These are phyloP conservation scores for Talaromyces pinophilus DNA, from an alignment of 2,329 filamentous ascomycete genomes.

Conservation along the genomic window DNA sequence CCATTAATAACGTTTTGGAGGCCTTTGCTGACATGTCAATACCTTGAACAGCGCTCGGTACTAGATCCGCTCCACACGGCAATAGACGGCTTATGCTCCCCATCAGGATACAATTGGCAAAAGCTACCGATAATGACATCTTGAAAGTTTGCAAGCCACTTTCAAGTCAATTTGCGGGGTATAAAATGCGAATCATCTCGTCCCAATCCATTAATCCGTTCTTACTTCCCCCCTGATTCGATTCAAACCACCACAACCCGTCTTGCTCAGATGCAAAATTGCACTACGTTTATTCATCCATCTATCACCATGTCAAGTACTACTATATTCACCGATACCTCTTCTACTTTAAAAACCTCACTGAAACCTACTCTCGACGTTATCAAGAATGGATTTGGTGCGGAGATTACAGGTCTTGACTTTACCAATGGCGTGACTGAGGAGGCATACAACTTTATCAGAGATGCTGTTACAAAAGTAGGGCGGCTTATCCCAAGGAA, in stretches of 20 bases:
- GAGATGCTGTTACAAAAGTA: neutral
- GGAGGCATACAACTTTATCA: neutral
- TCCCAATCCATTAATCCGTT: neutral
- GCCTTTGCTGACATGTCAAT: neutral
- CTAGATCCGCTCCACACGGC: neutral
- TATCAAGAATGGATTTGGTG: neutral
- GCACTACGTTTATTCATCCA: neutral
- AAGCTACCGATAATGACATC: neutral
- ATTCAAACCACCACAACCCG: neutral
- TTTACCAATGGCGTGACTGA: slow-evolving; percentile 1
- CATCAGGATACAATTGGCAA: neutral
- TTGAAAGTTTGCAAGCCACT: neutral
- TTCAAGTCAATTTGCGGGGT: neutral
- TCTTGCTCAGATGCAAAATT: neutral
- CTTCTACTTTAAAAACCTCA: neutral
- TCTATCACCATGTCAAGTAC: neutral
- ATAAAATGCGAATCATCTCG: neutral
- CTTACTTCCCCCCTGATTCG: neutral
- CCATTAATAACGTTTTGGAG: neutral
- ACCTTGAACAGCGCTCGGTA: neutral
- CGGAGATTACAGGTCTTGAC: neutral
- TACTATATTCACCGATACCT: neutral
- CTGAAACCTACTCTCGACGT: neutral
- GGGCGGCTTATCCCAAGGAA: neutral
- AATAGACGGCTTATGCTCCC: neutral